Conservation (phyloP, 2,329 filamentous ascomycete genomes). For the Fusarium tupiense region DNA sequence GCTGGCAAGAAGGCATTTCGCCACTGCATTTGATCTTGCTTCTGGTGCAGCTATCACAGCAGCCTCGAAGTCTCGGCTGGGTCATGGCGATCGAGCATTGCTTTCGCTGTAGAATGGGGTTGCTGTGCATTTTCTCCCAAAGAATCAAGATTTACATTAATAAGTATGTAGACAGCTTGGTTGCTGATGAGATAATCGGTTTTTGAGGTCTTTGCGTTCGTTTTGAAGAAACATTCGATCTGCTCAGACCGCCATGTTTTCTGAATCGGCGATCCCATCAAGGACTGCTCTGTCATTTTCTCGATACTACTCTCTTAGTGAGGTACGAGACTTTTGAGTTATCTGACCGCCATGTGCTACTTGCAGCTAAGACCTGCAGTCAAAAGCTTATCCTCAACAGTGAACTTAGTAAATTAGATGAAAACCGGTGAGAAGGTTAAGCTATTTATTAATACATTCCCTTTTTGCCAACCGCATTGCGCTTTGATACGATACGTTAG, state of each 20-base stretch:
- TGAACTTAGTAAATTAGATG: neutral
- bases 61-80: neutral
- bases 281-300: neutral
- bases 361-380: neutral
- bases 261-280: neutral
- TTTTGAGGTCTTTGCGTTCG: neutral
- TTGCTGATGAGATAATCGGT: neutral
- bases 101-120: neutral
- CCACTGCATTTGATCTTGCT: neutral
- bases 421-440: rapidly evolving
- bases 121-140: rapidly evolving
- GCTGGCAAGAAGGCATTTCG: neutral
- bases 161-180: neutral
- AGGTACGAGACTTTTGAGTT: neutral
- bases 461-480: rapidly evolving
- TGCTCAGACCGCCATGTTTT: neutral
- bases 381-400: neutral
- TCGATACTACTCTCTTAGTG: neutral
- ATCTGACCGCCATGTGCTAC: neutral
- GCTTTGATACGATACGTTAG: rapidly evolving
- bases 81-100: neutral
- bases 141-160: rapidly evolving
- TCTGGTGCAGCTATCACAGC: neutral
- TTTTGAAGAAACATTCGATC: neutral
- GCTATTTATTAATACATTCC: rapidly evolving